Evolutionary conservation across 768 basidiomycete species (phyloP).

Genomic region (Collybiopsis confluens): DNA sequence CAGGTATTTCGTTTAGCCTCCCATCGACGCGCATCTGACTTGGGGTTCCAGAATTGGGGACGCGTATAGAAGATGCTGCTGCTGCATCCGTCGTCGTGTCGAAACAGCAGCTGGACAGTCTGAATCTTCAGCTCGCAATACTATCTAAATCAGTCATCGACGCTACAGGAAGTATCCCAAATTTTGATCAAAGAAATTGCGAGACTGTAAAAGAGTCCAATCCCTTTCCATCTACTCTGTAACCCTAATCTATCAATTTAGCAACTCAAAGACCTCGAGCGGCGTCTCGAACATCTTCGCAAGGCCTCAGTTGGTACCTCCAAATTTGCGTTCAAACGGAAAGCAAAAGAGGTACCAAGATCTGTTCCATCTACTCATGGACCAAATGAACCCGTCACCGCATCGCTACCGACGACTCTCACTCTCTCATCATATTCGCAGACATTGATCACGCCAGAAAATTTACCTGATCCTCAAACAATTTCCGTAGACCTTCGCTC

Average conservation of each 20-base stretch:
- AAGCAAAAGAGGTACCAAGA: conserved; percentile 18
- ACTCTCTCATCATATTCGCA: conserved; percentile 41
- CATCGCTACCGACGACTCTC: conserved; percentile 27
- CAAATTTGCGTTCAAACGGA: conserved; percentile 68
- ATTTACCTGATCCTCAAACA: conserved; percentile 33
- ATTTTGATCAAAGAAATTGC: conserved; percentile 72
- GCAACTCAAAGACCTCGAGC: conserved; percentile 67
- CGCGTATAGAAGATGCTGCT: conserved; percentile 38
- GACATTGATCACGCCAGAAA: conserved; percentile 40
- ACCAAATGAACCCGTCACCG: not conserved
- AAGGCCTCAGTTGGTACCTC: conserved; percentile 34
- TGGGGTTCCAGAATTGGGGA: conserved; percentile 13
- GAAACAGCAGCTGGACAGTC: conserved; percentile 33
- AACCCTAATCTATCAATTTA: conserved; percentile 24
- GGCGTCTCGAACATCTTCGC: conserved; percentile 41
- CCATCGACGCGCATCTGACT: not conserved
- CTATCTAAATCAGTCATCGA: conserved; percentile 60
- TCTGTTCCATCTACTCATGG: not conserved
- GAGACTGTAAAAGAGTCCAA: conserved; percentile 65
- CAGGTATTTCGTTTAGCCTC: conserved; percentile 16
- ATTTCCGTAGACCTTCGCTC: conserved; percentile 25
- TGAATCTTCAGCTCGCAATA: conserved; percentile 50
- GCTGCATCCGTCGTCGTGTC: conserved; percentile 25
- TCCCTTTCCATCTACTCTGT: conserved; percentile 10
- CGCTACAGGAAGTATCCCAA: conserved; percentile 60